A percentile compares a stretch with the other conserved stretches of the same genome.
These are phyloP conservation scores for Meyerozyma athensensis DNA, from an alignment of 1,139 yeast genomes.

Conservation along the genomic window DNA sequence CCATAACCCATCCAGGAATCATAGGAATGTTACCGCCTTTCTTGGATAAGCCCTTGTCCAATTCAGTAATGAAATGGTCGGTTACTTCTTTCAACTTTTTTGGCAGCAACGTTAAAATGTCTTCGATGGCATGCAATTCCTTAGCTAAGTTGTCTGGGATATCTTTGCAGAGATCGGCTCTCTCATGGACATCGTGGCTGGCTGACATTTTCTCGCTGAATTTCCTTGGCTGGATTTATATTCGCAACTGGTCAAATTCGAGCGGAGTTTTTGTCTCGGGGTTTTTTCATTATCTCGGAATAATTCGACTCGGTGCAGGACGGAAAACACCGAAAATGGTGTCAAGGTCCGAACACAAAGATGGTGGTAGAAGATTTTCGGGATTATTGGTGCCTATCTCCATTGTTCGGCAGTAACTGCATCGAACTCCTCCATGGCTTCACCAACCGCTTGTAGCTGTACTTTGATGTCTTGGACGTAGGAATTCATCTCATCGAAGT, in stretches of 20 bases:
- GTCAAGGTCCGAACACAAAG: background rate
- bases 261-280: background rate
- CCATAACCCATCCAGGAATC: conserved; percentile 97
- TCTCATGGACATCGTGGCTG: background rate
- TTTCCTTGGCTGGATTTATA: background rate
- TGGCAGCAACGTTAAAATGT: conserved; percentile 58
- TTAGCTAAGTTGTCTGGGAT: conserved; percentile 61
- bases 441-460: conserved; percentile 31
- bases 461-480: conserved; percentile 34
- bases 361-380: background rate
- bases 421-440: conserved; percentile 40
- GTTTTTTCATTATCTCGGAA: background rate
- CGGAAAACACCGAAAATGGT: too few species aligned
- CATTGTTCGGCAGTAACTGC: conserved; percentile 34
- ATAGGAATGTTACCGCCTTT: conserved; percentile 85
- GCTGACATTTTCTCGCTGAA: background rate
- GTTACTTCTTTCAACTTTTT: conserved; percentile 61
- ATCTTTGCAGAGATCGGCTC: conserved; percentile 24
- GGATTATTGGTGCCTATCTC: conserved; percentile 10
- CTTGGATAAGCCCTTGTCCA: conserved; percentile 73
- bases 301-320: background rate
- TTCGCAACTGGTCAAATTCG: background rate
- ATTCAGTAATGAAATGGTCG: conserved; percentile 58
- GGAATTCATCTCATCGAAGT: conserved; percentile 35
- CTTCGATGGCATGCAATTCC: conserved; percentile 56